phyloP scores from a whole-genome alignment of 306 rosid species.

The Prunus campanulata region DNA sequence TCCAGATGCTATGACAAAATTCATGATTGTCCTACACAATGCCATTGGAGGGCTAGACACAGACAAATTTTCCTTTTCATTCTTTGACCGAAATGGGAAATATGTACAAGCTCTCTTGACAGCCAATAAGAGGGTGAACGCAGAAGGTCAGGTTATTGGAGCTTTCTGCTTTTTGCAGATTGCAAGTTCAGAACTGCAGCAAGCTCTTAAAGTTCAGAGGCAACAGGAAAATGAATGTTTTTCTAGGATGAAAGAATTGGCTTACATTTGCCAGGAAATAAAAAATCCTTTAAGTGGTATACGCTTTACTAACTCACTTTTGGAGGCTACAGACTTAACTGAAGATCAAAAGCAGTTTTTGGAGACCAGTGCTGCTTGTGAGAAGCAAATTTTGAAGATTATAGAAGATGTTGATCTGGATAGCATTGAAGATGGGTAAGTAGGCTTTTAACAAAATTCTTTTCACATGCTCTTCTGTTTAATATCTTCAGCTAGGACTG shows the following conservation, averaged over 20 bases:
- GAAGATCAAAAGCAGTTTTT: constrained; percentile 92
- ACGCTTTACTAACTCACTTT: constrained; percentile 87
- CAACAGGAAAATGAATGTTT: constrained; percentile 75
- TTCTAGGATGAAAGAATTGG: constrained; percentile 88
- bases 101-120: constrained; percentile 82
- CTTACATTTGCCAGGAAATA: constrained; percentile 92
- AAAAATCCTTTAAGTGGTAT: constrained; percentile 90
- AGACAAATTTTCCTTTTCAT: constrained; percentile 76
- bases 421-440: constrained; percentile 83
- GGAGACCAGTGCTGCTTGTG: constrained; percentile 91
- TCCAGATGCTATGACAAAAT: constrained; percentile 78
- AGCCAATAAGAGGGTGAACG: constrained; percentile 83
- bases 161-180: constrained; percentile 97
- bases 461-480: neutral
- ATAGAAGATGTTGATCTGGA: constrained; percentile 71
- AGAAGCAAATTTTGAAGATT: constrained; percentile 87
- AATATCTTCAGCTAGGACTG: neutral
- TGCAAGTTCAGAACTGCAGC: constrained; percentile 84
- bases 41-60: constrained; percentile 84
- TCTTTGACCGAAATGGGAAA: constrained; percentile 68
- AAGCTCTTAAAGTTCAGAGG: constrained; percentile 69
- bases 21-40: constrained; percentile 93
- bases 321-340: constrained; percentile 81
- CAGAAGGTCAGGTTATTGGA: constrained; percentile 77
- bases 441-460: neutral